Base-by-base conservation (phyloP, 2,329 filamentous ascomycete genomes). In the Nemania abortiva region DNA sequence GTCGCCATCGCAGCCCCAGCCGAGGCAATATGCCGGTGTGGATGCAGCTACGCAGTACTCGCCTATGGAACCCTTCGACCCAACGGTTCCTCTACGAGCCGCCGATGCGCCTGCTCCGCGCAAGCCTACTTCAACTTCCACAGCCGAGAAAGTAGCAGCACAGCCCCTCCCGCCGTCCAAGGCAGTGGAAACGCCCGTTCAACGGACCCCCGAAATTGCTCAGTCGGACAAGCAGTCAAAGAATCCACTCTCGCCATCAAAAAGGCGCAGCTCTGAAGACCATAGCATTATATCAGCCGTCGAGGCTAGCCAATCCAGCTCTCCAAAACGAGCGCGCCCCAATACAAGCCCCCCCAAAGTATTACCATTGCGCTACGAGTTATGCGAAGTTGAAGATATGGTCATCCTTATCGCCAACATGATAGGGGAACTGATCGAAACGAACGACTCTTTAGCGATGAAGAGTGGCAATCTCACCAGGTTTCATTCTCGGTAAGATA, bases 401-500 rank as follows among this genome's bases (percentile, higher is more conserved):
- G 96, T 97, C 31, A 86, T 95, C 50, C 84, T 99, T 69, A 96
- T 99, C 73, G 90, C 95, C 54, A 93, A 97, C 77, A 98, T 99
- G 96, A 87, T 99, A 56, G 91, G 95, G 81, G 96, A 99, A 81
- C 85, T 99, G 56, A 97, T 99, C 74, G 90, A 93, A 70, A 93
- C 95, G 71, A 99, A 99, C 77, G 96, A 99, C 79, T 88, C 88
- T 57, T 89, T 96, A 71, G 95, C 95, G 55, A 88, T 98, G 64
- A 90, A 91, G 75, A 93, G 93, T 73, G 94, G 93, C 39, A 92
- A 93, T 39, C 86, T 99, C 65, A 99, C 96, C 59, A 89, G 96
- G 63, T 99, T 99, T 80, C 96, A 99, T 81, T 98, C 94, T 53
- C 91, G 95, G 92, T 94, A 86, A 69, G 82, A 62, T 42, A 22